A percentile compares a stretch with the other conserved stretches of the same genome.
Evolutionary conservation across 257 asterid genomes (phyloP).

Genomic region (Salvia splendens): DNA sequence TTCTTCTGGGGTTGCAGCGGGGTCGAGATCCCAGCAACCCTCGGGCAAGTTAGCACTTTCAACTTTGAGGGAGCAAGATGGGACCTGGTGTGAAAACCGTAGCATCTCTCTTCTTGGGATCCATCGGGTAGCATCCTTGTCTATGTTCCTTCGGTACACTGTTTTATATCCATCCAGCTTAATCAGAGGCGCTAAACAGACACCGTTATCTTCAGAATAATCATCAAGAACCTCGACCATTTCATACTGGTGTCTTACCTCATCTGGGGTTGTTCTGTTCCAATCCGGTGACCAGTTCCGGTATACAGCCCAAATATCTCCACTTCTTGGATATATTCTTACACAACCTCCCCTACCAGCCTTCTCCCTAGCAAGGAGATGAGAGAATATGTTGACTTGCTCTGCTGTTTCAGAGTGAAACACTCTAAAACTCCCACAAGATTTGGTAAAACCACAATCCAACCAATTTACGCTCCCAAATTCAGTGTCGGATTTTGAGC

Average conservation of each 20-base stretch:
- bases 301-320: conserved; percentile 93
- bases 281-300: conserved; percentile 92
- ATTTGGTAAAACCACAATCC: conserved; percentile 86
- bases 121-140: conserved; percentile 57
- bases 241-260: conserved; percentile 89
- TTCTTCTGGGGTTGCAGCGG: conserved; percentile 94
- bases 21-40: conserved; percentile 99
- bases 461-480: conserved; percentile 92
- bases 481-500: conserved; percentile 81
- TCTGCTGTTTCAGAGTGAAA: conserved; percentile 79
- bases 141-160: conserved; percentile 58
- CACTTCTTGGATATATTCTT: conserved; percentile 81
- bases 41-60: conserved; percentile 62
- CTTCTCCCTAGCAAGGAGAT: conserved; percentile 78
- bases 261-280: conserved; percentile 72
- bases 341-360: conserved; percentile 97
- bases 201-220: conserved; percentile 85
- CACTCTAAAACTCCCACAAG: conserved; percentile 90
- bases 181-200: conserved; percentile 70
- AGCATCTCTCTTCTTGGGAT: conserved; percentile 87
- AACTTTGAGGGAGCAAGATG: conserved; percentile 70
- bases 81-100: conserved; percentile 94
- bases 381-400: conserved; percentile 92
- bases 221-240: conserved; percentile 92
- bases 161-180: conserved; percentile 83